Percentiles rank a stretch among this genome's conserved stretches.
These are phyloP conservation scores for Saturnispora halmiae DNA, from an alignment of 805 yeast species.

Conservation along the genomic window DNA sequence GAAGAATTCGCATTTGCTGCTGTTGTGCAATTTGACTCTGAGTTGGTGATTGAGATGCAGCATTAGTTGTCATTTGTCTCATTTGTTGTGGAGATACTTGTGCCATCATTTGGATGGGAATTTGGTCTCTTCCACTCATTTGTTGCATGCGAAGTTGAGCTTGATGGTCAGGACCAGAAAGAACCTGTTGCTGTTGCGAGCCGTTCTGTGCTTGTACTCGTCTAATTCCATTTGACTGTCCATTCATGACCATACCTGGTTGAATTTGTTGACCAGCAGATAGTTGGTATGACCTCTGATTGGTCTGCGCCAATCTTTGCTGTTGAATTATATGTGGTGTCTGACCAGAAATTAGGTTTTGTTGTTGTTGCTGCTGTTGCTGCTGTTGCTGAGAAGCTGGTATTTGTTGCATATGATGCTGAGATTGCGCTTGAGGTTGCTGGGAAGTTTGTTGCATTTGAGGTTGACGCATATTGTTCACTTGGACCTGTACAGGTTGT, in stretches of 20 bases:
- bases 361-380: conserved; percentile 12
- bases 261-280: conserved; percentile 4
- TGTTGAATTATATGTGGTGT: conserved; percentile 6
- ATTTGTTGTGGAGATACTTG: conserved; percentile 2
- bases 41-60: background rate
- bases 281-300: conserved; percentile 2
- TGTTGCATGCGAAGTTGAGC: conserved; percentile 10
- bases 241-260: conserved; percentile 2
- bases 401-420: conserved; percentile 12
- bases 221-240: conserved; percentile 3
- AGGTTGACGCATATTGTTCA: conserved; percentile 9
- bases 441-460: conserved; percentile 12
- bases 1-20: conserved; percentile 4
- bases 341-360: background rate
- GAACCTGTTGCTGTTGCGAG: conserved; percentile 6
- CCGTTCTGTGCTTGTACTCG: conserved; percentile 3
- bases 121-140: conserved; percentile 5
- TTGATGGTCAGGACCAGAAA: conserved; percentile 11
- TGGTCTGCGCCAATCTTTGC: conserved; percentile 9
- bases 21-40: conserved; percentile 9
- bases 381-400: conserved; percentile 12
- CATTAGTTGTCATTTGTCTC: background rate
- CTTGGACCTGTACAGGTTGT: background rate
- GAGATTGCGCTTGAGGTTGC: conserved; percentile 11
- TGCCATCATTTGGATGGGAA: conserved; percentile 4